phyloP scores from a whole-genome alignment of 169 alveolate species.

The Pseudocohnilembus persalinus region DNA sequence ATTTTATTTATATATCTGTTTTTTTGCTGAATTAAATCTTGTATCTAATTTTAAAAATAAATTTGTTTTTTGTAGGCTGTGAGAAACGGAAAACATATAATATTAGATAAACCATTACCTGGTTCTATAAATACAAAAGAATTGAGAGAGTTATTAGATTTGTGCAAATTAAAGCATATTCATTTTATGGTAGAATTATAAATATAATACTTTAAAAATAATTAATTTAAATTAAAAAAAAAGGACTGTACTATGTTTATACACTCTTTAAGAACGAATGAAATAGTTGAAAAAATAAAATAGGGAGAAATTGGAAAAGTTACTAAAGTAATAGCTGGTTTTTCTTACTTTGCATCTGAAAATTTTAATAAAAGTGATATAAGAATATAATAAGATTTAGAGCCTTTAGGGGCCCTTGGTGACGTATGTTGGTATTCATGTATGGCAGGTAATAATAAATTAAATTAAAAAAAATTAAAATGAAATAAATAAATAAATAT shows the following conservation, averaged over 20 bases:
- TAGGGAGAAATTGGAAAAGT: slow-evolving; percentile 21
- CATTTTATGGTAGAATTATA: neutral
- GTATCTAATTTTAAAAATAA: too few species aligned
- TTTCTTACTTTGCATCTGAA: slow-evolving; percentile 28
- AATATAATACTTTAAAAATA: neutral
- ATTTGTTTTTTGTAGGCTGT: neutral
- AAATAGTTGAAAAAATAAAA: neutral
- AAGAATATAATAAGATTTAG: slow-evolving; percentile 29
- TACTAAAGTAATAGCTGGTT: slow-evolving; percentile 28
- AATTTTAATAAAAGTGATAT: slow-evolving; percentile 29
- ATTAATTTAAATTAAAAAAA: too few species aligned
- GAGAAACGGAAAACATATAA: slow-evolving; percentile 49
- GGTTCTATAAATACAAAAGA: slow-evolving; percentile 14
- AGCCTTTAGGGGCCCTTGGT: slow-evolving; percentile 40
- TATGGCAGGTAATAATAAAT: slow-evolving; percentile 14
- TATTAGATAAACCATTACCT: slow-evolving; percentile 52
- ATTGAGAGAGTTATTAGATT: slow-evolving; percentile 8
- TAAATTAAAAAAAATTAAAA: too few species aligned
- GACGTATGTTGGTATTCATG: slow-evolving; percentile 42
- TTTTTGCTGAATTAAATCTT: too few species aligned
- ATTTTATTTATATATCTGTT: too few species aligned
- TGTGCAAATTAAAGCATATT: slow-evolving; percentile 5
- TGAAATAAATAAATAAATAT: too few species aligned
- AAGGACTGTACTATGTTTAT: slow-evolving; percentile 44
- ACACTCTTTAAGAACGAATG: slow-evolving; percentile 28